These are phyloP conservation scores for Cerioporus squamosus DNA, from an alignment of 1,284 basidiomycete genomes.

Conservation along the genomic window DNA sequence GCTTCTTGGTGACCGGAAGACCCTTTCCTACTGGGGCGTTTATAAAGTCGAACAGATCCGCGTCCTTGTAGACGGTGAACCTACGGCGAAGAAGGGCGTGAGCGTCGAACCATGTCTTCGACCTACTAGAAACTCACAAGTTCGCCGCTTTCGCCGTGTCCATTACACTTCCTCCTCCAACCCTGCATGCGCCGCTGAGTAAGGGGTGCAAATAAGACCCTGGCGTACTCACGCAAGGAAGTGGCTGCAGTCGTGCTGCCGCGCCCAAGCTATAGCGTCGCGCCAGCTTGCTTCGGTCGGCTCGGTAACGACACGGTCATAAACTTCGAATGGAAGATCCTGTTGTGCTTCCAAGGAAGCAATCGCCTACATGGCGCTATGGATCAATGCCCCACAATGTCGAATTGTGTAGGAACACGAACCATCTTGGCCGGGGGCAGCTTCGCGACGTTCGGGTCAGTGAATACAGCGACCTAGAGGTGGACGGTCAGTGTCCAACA, in stretches of 20 bases:
- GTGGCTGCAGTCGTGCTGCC: conserved; percentile 88
- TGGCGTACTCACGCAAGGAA: conserved; percentile 77
- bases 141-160: conserved; percentile 96
- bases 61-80: conserved; percentile 88
- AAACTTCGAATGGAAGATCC: conserved; percentile 84
- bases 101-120: background rate
- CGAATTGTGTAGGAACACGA: conserved; percentile 33
- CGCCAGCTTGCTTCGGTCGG: conserved; percentile 92
- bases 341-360: conserved; percentile 74
- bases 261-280: conserved; percentile 88
- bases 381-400: background rate
- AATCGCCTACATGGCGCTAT: conserved; percentile 56
- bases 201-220: background rate
- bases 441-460: conserved; percentile 85
- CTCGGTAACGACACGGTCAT: conserved; percentile 85
- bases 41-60: conserved; percentile 94
- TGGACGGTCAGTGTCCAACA: conserved; percentile 21
- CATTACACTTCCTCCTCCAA: conserved; percentile 95
- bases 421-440: conserved; percentile 85
- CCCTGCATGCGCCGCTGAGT: conserved; percentile 46
- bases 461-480: conserved; percentile 88
- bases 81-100: conserved; percentile 38
- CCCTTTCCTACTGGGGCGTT: conserved; percentile 97
- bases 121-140: conserved; percentile 54
- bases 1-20: conserved; percentile 74